Conservation (phyloP, 2,329 filamentous ascomycete genomes). For the Trichoderma pleuroti region DNA sequence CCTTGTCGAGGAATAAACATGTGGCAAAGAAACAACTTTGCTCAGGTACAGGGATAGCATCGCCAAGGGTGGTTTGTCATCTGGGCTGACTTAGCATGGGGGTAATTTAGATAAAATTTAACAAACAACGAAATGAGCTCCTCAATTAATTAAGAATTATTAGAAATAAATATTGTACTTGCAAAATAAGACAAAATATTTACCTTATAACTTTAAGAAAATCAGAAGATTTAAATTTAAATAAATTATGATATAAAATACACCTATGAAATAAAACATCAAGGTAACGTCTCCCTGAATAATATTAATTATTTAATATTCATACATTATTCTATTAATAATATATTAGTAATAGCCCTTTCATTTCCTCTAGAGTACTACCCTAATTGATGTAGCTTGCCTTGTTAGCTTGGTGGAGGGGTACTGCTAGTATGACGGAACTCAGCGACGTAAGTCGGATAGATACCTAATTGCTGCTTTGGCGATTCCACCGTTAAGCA, state of each 20-base stretch:
- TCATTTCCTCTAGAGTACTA: neutral
- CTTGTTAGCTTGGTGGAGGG: neutral
- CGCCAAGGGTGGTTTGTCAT: neutral
- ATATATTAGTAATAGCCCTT: neutral
- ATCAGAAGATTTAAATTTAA: neutral
- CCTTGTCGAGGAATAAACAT: neutral
- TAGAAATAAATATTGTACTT: neutral
- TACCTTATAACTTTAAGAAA: neutral
- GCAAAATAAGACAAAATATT: neutral
- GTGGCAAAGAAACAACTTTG: neutral
- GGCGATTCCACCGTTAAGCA: neutral
- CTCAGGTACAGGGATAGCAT: neutral
- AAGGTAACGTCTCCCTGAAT: accelerated
- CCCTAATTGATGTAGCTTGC: neutral
- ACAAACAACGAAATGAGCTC: neutral
- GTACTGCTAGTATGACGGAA: constrained; percentile 9
- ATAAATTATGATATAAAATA: neutral
- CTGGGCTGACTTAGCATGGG: neutral
- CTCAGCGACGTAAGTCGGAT: constrained; percentile 13
- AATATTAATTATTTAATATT: neutral
- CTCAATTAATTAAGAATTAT: neutral
- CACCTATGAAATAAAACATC: neutral
- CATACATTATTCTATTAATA: neutral
- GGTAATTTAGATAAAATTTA: neutral
- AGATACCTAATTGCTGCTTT: constrained; percentile 16